Conservation (phyloP, 2,329 filamentous ascomycete genomes). For the Alternaria gansuensis region DNA sequence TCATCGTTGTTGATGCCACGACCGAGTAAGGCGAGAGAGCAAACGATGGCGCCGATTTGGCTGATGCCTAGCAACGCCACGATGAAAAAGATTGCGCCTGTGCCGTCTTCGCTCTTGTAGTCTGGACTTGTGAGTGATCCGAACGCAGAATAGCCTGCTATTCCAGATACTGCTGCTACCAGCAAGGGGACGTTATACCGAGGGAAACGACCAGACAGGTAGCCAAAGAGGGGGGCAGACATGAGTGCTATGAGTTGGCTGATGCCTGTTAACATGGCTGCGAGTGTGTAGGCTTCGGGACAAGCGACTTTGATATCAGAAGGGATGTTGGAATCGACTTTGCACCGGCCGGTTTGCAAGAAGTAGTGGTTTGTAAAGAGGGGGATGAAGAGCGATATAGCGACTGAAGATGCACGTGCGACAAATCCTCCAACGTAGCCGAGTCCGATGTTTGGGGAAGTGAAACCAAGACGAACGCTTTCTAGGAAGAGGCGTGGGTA, state of each 20-base stretch:
- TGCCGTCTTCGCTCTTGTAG: slow-evolving; percentile 73
- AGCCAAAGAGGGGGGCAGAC: slow-evolving; percentile 87
- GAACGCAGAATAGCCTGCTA: slow-evolving; percentile 80
- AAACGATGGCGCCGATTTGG: slow-evolving; percentile 96
- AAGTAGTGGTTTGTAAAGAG: slow-evolving; percentile 93
- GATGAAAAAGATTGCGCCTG: slow-evolving; percentile 74
- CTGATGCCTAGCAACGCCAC: slow-evolving; percentile 86
- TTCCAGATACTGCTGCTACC: slow-evolving; percentile 74
- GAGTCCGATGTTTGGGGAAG: slow-evolving; percentile 79
- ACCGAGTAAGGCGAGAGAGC: slow-evolving; percentile 87
- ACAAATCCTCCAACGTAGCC: slow-evolving; percentile 96
- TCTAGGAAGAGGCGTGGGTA: slow-evolving; percentile 57
- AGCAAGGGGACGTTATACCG: slow-evolving; percentile 78
- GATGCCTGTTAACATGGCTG: slow-evolving; percentile 85
- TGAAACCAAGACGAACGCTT: slow-evolving; percentile 69
- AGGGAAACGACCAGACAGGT: slow-evolving; percentile 72
- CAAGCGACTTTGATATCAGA: slow-evolving; percentile 84
- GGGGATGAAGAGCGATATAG: slow-evolving; percentile 93
- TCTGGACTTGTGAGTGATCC: slow-evolving; percentile 81
- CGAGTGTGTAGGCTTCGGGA: slow-evolving; percentile 84
- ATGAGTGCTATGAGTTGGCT: slow-evolving; percentile 87
- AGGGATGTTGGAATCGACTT: slow-evolving; percentile 55
- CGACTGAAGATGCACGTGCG: slow-evolving; percentile 90
- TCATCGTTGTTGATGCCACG: slow-evolving; percentile 73
- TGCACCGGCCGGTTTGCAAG: slow-evolving; percentile 80